Percentiles rank a stretch among this genome's conserved stretches.
Evolutionary conservation across 495 filamentous ascomycete genomes (phyloP).

Genomic region (Talaromyces borbonicus): DNA sequence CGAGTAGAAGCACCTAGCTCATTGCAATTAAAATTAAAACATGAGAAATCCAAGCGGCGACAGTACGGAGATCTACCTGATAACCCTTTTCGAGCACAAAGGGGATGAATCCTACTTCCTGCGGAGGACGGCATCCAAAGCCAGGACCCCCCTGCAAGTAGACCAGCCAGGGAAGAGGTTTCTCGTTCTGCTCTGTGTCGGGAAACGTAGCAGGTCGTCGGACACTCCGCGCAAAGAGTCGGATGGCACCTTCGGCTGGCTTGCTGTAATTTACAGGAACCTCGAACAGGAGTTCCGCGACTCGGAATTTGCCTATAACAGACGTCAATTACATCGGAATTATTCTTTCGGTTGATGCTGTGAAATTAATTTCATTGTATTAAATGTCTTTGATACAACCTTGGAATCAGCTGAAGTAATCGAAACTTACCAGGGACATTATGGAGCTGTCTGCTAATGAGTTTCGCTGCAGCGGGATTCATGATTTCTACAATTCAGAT

Average conservation of each 20-base stretch:
- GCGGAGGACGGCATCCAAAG: conserved; percentile 60
- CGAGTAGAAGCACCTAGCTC: conserved; percentile 68
- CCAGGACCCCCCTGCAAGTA: conserved; percentile 74
- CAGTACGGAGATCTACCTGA: conserved; percentile 27
- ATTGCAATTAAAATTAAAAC: too few relatives aligned
- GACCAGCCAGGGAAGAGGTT: conserved; percentile 51
- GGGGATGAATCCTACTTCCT: conserved; percentile 56
- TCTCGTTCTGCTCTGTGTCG: conserved; percentile 38
- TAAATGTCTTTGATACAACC: too few relatives aligned
- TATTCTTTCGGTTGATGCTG: neutral
- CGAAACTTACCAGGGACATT: conserved; percentile 35
- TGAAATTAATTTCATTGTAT: too few relatives aligned
- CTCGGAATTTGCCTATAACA: conserved; percentile 54
- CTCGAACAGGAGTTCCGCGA: conserved; percentile 77
- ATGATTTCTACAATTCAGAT: neutral
- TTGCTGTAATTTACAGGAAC: conserved; percentile 67
- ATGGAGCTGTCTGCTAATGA: conserved; percentile 34
- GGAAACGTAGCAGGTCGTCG: conserved; percentile 53
- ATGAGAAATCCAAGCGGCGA: too few relatives aligned
- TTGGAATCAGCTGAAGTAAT: too few relatives aligned
- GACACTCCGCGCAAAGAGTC: conserved; percentile 68
- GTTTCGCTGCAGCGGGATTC: conserved; percentile 28
- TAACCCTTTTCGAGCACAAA: conserved; percentile 73
- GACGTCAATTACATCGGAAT: neutral
- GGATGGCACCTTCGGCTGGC: conserved; percentile 50